Evolutionary conservation across 805 yeast species (phyloP).

Genomic region (Metschnikowia drakensbergensis): DNA sequence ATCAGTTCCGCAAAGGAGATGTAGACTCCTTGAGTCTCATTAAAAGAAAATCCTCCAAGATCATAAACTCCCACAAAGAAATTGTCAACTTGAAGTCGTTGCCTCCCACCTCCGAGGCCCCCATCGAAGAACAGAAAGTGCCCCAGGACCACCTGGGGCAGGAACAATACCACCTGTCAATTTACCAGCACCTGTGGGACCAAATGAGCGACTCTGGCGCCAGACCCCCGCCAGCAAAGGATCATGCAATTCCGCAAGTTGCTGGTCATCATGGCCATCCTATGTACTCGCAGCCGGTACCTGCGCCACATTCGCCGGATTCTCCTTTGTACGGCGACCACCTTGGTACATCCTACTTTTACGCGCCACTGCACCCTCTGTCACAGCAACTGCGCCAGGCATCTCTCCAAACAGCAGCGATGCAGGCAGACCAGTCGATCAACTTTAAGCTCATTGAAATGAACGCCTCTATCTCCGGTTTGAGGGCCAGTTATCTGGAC

Average conservation of each 20-base stretch:
- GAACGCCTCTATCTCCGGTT: constrained; percentile 31
- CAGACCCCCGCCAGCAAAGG: constrained; percentile 2
- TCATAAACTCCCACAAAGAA: constrained; percentile 36
- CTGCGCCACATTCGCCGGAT: constrained; percentile 15
- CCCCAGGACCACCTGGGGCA: constrained; percentile 6
- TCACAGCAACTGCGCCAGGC: constrained; percentile 19
- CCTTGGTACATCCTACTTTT: constrained; percentile 12
- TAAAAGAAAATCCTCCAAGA: constrained; percentile 64
- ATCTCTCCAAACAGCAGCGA: constrained; percentile 14
- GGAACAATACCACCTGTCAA: constrained; percentile 20
- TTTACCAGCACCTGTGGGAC: constrained; percentile 19
- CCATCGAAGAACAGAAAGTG: constrained; percentile 5
- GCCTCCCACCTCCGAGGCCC: constrained; percentile 23
- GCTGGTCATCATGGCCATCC: constrained; percentile 11
- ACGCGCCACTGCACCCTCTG: constrained; percentile 13
- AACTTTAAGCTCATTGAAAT: constrained; percentile 34
- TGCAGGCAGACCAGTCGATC: constrained; percentile 17
- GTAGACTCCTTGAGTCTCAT: constrained; percentile 66
- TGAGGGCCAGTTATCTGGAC: constrained; percentile 41
- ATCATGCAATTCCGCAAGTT: constrained; percentile 4
- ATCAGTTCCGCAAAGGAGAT: constrained; percentile 78
- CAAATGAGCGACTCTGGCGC: constrained; percentile 9
- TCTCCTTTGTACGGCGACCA: constrained; percentile 10
- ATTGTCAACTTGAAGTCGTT: constrained; percentile 34
- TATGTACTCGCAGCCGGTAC: constrained; percentile 9